Evolutionary conservation across 1,139 yeast species (phyloP), one percentile per base, ranked within the genome.

Genomic region (Arxiozyma telluris): DNA sequence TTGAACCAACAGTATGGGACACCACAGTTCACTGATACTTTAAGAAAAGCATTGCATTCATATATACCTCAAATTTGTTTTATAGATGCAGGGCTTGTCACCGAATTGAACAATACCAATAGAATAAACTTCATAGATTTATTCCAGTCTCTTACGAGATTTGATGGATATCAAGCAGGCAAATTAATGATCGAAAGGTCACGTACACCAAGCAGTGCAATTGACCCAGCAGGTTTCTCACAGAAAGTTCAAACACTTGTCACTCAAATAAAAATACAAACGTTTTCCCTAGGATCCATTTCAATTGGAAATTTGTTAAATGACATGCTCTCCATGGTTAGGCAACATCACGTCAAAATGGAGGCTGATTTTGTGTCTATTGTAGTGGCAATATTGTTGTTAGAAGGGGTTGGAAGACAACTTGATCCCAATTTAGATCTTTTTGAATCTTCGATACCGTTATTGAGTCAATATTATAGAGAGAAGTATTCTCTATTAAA

Each of bases 341-440:
- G 98, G 55, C 75, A 76, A 20, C 98, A 93, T 68, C 99, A 94
- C 69, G 98, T 93, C 22, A 78, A 97, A 66, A 87, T 94, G 96
- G 99, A 93, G 65, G 95, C 96, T 8, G 98, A 93, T 68, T 93
- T 93, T 65, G 84, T 93, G 49, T 89, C 96, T 27, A 96, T 94
- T 30, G 87, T 93, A 20, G 90, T 93, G 44, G 96, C 98, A 0
- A 90, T 93, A 42, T 72, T 93, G 52, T 75, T 93, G 56, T 72
- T 93, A 55, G 98, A 93, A 71, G 98, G 98, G 17, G 87, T 93
- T 54, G 98, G 98, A 22, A 77, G 98, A 67, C 96, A 87, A 69
- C 75, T 93, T 55, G 96, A 93, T 70, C 98, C 98, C 1, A 82
- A 88, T 49, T 76, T 93, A 65, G 98, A 93, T 72, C 77, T 93